Evolutionary conservation across 805 yeast species (phyloP).

Genomic region (Yarrowia sp.): DNA sequence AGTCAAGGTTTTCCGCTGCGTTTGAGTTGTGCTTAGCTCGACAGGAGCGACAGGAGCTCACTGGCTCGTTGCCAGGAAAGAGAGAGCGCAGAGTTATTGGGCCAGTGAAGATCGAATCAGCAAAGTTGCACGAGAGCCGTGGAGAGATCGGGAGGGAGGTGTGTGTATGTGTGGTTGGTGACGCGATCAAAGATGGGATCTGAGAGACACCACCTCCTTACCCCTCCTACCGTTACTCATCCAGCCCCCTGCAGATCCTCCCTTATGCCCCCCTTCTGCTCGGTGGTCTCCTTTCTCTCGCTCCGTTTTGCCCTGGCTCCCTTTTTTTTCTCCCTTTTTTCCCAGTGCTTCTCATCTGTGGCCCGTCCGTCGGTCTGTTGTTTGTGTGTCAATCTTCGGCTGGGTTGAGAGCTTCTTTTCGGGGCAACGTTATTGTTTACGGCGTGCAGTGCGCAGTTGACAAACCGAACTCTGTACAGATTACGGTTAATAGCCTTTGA

Average conservation of each 20-base stretch:
- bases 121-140: slow-evolving; percentile 31
- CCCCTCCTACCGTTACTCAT: not conserved
- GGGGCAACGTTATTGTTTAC: slow-evolving; percentile 35
- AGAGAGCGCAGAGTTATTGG: slow-evolving; percentile 6
- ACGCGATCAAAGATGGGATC: no score
- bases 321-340: slow-evolving; percentile 11
- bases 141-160: not conserved
- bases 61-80: slow-evolving; percentile 7
- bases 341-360: slow-evolving; percentile 1
- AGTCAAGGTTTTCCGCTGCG: slow-evolving; percentile 4
- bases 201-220: not conserved
- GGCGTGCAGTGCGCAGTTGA: slow-evolving; percentile 18
- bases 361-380: slow-evolving; percentile 19
- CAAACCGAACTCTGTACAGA: not conserved
- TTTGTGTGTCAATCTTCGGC: slow-evolving; percentile 22
- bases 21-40: slow-evolving; percentile 25
- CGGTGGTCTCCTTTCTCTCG: not conserved
- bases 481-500: slow-evolving; percentile 8
- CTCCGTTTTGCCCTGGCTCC: slow-evolving; percentile 6
- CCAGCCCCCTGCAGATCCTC: slow-evolving; percentile 38
- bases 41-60: slow-evolving; percentile 31
- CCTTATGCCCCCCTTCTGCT: not conserved
- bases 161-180: no score
- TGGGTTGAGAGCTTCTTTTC: slow-evolving; percentile 32
- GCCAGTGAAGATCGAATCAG: slow-evolving; percentile 10